phyloP scores from a whole-genome alignment of 106 monocot species.

The Hemerocallis citrina region DNA sequence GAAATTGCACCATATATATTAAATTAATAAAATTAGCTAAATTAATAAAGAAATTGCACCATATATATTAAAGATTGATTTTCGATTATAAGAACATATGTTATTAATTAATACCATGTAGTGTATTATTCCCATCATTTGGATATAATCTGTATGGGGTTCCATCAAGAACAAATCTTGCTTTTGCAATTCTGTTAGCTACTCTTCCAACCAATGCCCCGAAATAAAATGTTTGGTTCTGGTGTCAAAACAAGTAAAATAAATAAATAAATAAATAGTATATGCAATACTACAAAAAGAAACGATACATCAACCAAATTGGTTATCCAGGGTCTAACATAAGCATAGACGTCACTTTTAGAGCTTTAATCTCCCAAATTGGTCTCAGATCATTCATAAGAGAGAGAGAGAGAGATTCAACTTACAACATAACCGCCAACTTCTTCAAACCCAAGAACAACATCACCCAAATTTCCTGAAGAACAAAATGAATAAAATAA shows the following conservation, averaged over 20 bases:
- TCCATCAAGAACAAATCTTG: slow-evolving; percentile 30
- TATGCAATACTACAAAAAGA: too few species aligned
- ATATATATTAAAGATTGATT: too few species aligned
- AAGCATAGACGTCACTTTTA: too few species aligned
- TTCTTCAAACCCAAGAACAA: slow-evolving; percentile 44
- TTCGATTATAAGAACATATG: too few species aligned
- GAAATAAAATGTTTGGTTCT: slow-evolving; percentile 43
- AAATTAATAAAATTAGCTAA: neutral
- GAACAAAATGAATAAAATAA: neutral
- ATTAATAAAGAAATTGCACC: slow-evolving; percentile 2
- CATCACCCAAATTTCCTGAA: slow-evolving; percentile 69
- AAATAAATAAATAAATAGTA: too few species aligned
- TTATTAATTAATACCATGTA: slow-evolving; percentile 21
- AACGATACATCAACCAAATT: neutral
- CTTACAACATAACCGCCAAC: slow-evolving; percentile 38
- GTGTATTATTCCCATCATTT: slow-evolving; percentile 37
- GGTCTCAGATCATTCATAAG: too few species aligned
- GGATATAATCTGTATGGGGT: slow-evolving; percentile 15
- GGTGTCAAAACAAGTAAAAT: too few species aligned
- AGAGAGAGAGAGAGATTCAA: neutral
- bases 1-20: too few species aligned
- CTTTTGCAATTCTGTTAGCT: slow-evolving; percentile 35
- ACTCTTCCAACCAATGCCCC: slow-evolving; percentile 54
- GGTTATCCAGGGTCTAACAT: too few species aligned
- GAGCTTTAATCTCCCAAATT: too few species aligned